Conservation (phyloP, 371 early-diverging fungal species). For the Circinella minor region DNA sequence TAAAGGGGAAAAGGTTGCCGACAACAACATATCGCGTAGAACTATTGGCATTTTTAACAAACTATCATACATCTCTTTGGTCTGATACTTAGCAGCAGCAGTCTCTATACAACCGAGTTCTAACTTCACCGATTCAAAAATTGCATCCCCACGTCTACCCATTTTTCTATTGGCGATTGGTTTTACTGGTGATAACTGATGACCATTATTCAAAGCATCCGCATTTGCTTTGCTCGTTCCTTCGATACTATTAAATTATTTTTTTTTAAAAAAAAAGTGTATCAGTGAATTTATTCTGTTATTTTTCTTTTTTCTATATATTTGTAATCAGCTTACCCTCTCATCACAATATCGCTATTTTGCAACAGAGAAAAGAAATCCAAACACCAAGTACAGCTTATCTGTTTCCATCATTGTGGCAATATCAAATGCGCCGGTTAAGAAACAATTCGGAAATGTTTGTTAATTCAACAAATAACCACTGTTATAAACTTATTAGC, state of each 20-base stretch:
- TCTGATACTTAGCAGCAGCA: not conserved
- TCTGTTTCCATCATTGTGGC: conserved; percentile 2
- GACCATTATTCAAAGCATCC: not conserved
- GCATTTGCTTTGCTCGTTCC: conserved; percentile 18
- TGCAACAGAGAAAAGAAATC: conserved; percentile 1
- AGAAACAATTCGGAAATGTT: not conserved
- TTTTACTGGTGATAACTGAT: conserved; percentile 14
- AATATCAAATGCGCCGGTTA: not conserved
- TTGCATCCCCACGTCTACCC: conserved; percentile 15
- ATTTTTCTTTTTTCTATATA: not conserved
- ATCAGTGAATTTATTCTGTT: not conserved
- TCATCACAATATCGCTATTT: not conserved
- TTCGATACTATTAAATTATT: conserved; percentile 12
- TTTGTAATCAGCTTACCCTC: conserved; percentile 2
- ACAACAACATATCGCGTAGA: conserved; percentile 20
- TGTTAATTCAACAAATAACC: too few relatives aligned
- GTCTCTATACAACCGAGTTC: conserved; percentile 21
- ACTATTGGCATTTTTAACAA: conserved; percentile 16
- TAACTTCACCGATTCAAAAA: conserved; percentile 10
- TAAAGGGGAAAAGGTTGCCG: not conserved
- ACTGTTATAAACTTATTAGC: too few relatives aligned
- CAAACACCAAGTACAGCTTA: not conserved
- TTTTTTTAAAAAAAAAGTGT: not conserved
- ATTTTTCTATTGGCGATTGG: conserved; percentile 11
- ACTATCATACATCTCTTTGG: conserved; percentile 11